Conservation (phyloP, 1,284 basidiomycete species). For the Ceratobasidium papillatum region DNA sequence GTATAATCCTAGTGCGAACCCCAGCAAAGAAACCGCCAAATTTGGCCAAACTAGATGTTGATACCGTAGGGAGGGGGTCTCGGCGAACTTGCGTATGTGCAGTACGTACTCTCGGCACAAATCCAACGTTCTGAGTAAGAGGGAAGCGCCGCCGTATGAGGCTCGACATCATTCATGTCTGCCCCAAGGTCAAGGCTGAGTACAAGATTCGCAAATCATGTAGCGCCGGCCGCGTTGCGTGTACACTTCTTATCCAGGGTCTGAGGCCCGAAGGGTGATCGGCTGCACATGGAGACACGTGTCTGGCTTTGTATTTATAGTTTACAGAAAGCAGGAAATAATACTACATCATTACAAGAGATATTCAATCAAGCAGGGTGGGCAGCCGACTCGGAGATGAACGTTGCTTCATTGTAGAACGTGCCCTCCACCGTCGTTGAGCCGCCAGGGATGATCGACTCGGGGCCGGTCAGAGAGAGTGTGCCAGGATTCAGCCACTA, state of each 20-base stretch:
- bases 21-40: background rate
- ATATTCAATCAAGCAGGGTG: constrained; percentile 3
- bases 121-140: background rate
- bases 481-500: constrained; percentile 85
- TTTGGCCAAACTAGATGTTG: constrained; percentile 7
- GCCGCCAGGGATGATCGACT: constrained; percentile 57
- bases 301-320: background rate
- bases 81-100: constrained; percentile 6
- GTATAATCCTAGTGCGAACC: background rate
- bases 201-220: constrained; percentile 10
- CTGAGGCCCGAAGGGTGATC: constrained; percentile 12
- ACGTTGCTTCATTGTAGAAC: constrained; percentile 90
- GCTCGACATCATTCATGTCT: constrained; percentile 38
- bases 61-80: background rate
- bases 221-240: constrained; percentile 13
- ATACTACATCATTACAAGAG: constrained; percentile 16
- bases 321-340: constrained; percentile 7
- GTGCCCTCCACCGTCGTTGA: constrained; percentile 65
- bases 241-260: constrained; percentile 35
- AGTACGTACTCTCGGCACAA: constrained; percentile 6
- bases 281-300: background rate
- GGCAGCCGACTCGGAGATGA: constrained; percentile 66
- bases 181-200: constrained; percentile 6
- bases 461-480: constrained; percentile 72
- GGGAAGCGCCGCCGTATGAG: constrained; percentile 28